phyloP scores from a whole-genome alignment of 2,329 filamentous ascomycete species.

The Colletotrichum sp. region DNA sequence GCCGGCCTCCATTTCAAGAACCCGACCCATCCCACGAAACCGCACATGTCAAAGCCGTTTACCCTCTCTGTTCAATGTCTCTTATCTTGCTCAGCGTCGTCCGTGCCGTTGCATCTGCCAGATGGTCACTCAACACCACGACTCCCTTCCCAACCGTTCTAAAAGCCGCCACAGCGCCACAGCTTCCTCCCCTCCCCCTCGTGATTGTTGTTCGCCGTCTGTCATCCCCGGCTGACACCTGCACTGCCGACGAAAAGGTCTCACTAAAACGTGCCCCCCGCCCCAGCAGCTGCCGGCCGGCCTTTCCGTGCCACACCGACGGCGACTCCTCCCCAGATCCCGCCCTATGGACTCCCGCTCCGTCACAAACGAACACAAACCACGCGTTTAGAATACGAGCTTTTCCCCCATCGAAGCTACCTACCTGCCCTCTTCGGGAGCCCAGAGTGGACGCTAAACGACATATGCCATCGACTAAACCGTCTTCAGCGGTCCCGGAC shows the following conservation, averaged over 20 bases:
- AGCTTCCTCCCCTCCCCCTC: not conserved
- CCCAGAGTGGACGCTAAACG: not conserved
- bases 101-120: not conserved
- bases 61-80: not conserved
- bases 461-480: not conserved
- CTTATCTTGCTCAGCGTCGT: not conserved
- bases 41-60: not conserved
- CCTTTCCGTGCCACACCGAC: slow-evolving; percentile 9
- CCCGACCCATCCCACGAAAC: not conserved
- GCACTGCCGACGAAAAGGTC: not conserved
- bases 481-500: not conserved
- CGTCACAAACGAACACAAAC: not conserved
- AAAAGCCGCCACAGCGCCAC: not conserved
- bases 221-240: not conserved
- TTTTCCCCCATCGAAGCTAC: not conserved
- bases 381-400: not conserved
- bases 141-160: not conserved
- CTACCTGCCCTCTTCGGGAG: not conserved
- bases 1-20: not conserved
- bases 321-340: not conserved
- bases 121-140: not conserved
- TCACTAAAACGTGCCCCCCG: not conserved
- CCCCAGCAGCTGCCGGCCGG: not conserved
- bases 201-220: not conserved
- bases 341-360: not conserved